These are phyloP conservation scores for Tinospora cordifolia DNA, from an alignment of 164 flowering plant species.

Conservation along the genomic window DNA sequence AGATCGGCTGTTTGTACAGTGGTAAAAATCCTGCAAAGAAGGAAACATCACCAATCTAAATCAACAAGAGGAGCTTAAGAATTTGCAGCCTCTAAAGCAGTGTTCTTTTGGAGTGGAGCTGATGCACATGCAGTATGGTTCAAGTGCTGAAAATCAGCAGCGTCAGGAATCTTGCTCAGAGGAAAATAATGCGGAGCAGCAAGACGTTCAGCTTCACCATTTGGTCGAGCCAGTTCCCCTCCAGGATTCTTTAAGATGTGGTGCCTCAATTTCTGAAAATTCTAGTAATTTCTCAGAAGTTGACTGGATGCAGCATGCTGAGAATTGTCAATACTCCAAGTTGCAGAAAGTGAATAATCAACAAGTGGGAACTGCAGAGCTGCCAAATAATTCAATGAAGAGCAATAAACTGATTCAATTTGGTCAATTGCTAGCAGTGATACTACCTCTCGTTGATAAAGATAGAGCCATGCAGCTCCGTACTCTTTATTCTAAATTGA, in stretches of 20 bases:
- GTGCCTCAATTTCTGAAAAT: conserved; percentile 33
- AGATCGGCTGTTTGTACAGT: conserved; percentile 36
- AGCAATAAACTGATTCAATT: conserved; percentile 60
- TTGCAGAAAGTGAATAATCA: conserved; percentile 43
- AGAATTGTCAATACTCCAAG: conserved; percentile 36
- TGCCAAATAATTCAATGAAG: conserved; percentile 25
- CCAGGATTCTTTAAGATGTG: conserved; percentile 33
- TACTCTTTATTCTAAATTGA: conserved; percentile 52
- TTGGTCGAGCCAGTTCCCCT: conserved; percentile 24
- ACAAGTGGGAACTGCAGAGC: conserved; percentile 29
- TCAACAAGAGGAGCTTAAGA: conserved; percentile 28
- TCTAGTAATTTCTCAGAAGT: conserved; percentile 26
- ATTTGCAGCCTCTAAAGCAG: conserved; percentile 30
- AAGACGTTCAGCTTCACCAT: conserved; percentile 25
- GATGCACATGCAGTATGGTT: conserved; percentile 20
- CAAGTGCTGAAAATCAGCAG: conserved; percentile 35
- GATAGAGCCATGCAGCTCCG: conserved; percentile 76
- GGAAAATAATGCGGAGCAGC: conserved; percentile 32
- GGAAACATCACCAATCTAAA: conserved; percentile 26
- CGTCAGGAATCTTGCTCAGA: conserved; percentile 23
- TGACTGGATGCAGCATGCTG: conserved; percentile 26
- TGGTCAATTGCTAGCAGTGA: conserved; percentile 58
- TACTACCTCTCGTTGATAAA: conserved; percentile 73
- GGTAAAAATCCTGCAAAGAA: conserved; percentile 46
- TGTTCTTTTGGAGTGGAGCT: conserved; percentile 28